Conservation (phyloP, 495 filamentous ascomycete genomes). For the Acidomyces sp. region DNA sequence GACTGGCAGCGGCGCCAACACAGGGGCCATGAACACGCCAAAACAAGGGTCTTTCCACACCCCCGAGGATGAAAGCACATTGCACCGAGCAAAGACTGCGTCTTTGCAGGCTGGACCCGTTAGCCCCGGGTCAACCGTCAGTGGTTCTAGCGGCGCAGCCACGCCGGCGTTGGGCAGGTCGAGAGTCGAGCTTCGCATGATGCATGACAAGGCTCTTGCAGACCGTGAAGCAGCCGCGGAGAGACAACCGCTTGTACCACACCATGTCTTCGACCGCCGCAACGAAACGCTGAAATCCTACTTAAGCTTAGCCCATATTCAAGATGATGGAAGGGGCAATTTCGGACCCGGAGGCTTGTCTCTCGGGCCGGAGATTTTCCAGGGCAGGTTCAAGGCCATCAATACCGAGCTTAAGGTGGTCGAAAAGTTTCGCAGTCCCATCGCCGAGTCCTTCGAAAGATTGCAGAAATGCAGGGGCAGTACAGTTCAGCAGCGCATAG, state of each 20-base stretch:
- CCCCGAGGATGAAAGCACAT: conserved; percentile 7
- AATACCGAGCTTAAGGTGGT: conserved; percentile 19
- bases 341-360: neutral
- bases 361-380: conserved; percentile 19
- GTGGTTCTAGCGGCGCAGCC: conserved; percentile 10
- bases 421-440: conserved; percentile 15
- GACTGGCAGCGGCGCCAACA: conserved; percentile 14
- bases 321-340: neutral
- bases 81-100: neutral
- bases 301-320: conserved; percentile 7
- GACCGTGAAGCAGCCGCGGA: conserved; percentile 10
- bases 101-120: conserved; percentile 1
- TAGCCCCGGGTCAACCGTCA: conserved; percentile 10
- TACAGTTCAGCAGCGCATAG: neutral
- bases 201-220: conserved; percentile 17
- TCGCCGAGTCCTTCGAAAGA: conserved; percentile 8
- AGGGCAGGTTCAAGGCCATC: conserved; percentile 19
- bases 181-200: conserved; percentile 11
- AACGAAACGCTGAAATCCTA: conserved; percentile 19
- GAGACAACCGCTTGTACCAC: conserved; percentile 6
- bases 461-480: conserved; percentile 3
- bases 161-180: conserved; percentile 10
- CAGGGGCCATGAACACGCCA: conserved; percentile 10
- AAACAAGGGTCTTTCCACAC: conserved; percentile 14
- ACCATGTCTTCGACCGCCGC: conserved; percentile 17